Evolutionary conservation across 495 filamentous ascomycete genomes (phyloP).

Genomic region (Pseudomonodictys pantanalensis): DNA sequence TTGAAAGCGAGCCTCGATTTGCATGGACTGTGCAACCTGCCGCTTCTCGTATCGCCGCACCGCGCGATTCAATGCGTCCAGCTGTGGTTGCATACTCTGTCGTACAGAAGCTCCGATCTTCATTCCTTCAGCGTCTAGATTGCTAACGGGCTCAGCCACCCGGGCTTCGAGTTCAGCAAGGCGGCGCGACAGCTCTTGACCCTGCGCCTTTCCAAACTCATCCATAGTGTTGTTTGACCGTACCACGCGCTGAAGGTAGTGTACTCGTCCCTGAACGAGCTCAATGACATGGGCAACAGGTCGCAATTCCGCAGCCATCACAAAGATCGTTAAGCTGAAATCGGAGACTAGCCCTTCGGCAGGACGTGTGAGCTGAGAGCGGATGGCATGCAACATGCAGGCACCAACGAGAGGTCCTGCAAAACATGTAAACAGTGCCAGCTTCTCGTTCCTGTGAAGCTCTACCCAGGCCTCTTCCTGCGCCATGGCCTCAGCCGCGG

Average conservation of each 20-base stretch:
- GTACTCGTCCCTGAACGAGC: constrained; percentile 71
- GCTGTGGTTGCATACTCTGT: constrained; percentile 67
- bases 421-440: constrained; percentile 76
- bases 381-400: constrained; percentile 72
- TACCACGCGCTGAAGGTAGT: constrained; percentile 78
- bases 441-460: constrained; percentile 48
- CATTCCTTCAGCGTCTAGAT: constrained; percentile 40
- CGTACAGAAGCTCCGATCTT: constrained; percentile 60
- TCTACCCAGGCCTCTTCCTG: constrained; percentile 16
- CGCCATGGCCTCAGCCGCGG: constrained; percentile 1
- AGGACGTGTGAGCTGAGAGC: constrained; percentile 71
- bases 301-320: constrained; percentile 80
- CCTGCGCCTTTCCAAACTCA: constrained; percentile 43
- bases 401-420: constrained; percentile 72
- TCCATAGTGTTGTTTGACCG: constrained; percentile 52
- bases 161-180: constrained; percentile 69
- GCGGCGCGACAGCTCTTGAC: constrained; percentile 59
- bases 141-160: constrained; percentile 43
- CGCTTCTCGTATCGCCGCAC: constrained; percentile 94
- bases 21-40: constrained; percentile 63
- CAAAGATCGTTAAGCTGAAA: constrained; percentile 91
- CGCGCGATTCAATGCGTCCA: constrained; percentile 86
- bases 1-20: constrained; percentile 71
- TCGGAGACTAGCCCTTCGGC: constrained; percentile 85
- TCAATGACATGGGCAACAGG: constrained; percentile 78